Evolutionary conservation across 2,329 filamentous ascomycete species (phyloP).

Genomic region (Sclerotinia spermophila): DNA sequence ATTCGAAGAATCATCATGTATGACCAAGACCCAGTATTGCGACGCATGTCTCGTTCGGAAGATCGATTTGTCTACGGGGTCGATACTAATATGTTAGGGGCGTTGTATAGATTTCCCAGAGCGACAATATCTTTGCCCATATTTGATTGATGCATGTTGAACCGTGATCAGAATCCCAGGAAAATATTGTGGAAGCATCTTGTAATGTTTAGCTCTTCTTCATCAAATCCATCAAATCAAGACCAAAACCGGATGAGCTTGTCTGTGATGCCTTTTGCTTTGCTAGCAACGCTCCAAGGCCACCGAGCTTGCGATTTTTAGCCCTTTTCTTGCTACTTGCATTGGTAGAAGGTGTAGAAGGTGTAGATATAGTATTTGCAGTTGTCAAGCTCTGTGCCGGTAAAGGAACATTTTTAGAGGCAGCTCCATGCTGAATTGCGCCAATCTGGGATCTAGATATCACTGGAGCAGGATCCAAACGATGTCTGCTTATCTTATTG

Average conservation of each 20-base stretch:
- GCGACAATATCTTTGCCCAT: neutral
- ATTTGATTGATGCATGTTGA: neutral
- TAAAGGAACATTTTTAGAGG: neutral
- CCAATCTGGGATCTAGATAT: constrained; percentile 10
- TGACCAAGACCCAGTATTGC: neutral
- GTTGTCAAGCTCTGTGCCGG: neutral
- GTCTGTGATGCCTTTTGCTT: constrained; percentile 30
- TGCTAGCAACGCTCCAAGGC: constrained; percentile 59
- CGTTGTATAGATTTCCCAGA: neutral
- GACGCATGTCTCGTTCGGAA: neutral
- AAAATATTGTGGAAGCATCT: neutral
- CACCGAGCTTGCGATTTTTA: constrained; percentile 58
- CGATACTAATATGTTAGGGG: neutral
- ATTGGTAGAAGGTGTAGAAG: constrained; percentile 43
- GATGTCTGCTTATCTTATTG: constrained; percentile 28
- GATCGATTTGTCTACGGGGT: neutral
- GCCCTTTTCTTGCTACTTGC: constrained; percentile 62
- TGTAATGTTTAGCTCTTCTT: constrained; percentile 33
- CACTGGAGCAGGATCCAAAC: constrained; percentile 18
- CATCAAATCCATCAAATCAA: constrained; percentile 43
- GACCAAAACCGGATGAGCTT: constrained; percentile 30
- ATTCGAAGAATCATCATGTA: neutral
- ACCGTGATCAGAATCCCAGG: neutral
- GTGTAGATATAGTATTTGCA: constrained; percentile 28
- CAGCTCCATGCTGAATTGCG: neutral